Conservation (phyloP, 2,329 filamentous ascomycete genomes). For the Massarina eburnea region DNA sequence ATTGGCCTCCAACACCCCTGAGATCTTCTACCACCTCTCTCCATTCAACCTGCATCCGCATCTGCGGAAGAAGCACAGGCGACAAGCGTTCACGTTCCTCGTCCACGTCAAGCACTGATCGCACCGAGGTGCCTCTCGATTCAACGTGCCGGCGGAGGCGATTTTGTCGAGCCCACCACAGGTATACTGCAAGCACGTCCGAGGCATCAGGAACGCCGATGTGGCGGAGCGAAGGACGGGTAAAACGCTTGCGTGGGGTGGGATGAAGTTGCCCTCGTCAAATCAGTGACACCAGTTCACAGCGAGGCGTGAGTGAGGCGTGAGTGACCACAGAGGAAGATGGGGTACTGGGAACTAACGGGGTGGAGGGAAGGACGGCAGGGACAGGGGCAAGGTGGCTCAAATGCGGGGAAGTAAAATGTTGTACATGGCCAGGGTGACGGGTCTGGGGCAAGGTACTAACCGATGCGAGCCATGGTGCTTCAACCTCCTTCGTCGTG, state of each 20-base stretch:
- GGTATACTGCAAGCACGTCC: constrained; percentile 24
- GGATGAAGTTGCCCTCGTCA: constrained; percentile 8
- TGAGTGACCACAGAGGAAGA: background rate
- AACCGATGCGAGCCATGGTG: constrained; percentile 20
- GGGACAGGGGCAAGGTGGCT: constrained; percentile 3
- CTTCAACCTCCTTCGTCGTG: background rate
- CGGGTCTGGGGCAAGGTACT: constrained; percentile 8
- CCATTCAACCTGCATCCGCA: background rate
- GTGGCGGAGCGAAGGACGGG: constrained; percentile 17
- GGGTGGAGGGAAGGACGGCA: background rate
- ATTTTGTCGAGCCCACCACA: constrained; percentile 23
- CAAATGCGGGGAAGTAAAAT: constrained; percentile 4
- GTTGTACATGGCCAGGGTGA: too few relatives aligned
- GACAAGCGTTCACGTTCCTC: constrained; percentile 2
- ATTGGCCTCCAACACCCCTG: constrained; percentile 13
- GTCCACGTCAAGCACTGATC: constrained; percentile 4
- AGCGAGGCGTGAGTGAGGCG: background rate
- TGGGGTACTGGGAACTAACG: background rate
- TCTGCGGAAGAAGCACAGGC: background rate
- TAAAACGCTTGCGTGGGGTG: constrained; percentile 8
- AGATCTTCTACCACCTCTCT: constrained; percentile 6
- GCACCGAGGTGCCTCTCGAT: constrained; percentile 1
- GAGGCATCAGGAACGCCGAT: constrained; percentile 23
- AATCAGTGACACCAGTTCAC: constrained; percentile 1
- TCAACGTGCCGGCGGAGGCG: constrained; percentile 8